phyloP scores from a whole-genome alignment of 108 stramenopile genomes.

The Nitzschia sp. region DNA sequence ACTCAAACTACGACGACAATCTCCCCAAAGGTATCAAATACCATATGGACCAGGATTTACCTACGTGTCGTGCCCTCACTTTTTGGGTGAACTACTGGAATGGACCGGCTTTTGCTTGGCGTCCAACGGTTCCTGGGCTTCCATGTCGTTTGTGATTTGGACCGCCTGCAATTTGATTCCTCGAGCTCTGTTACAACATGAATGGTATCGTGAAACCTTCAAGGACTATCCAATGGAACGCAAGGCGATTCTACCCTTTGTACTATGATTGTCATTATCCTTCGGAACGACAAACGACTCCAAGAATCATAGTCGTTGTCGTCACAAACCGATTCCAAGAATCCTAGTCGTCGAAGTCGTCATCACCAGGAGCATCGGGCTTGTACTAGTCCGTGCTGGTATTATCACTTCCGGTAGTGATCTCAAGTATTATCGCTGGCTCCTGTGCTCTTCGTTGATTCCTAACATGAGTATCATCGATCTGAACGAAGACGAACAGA shows the following conservation, averaged over 20 bases:
- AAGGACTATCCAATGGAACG: constrained; percentile 67
- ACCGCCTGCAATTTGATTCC: constrained; percentile 85
- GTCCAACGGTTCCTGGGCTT: constrained; percentile 40
- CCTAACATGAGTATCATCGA: too few species aligned
- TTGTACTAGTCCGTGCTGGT: too few species aligned
- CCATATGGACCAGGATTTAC: constrained; percentile 75
- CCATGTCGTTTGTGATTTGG: constrained; percentile 66
- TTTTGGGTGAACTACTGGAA: constrained; percentile 86
- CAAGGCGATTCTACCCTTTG: constrained; percentile 79
- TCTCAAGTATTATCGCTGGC: too few species aligned
- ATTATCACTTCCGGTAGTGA: too few species aligned
- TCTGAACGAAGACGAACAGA: too few species aligned
- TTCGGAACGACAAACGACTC: background rate
- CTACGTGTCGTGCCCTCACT: constrained; percentile 81
- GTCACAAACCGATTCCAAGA: too few species aligned
- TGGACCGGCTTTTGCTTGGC: constrained; percentile 86
- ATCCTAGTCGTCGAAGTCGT: too few species aligned
- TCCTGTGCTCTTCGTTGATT: too few species aligned
- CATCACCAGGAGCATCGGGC: too few species aligned
- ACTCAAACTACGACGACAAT: constrained; percentile 47
- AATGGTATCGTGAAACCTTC: constrained; percentile 86
- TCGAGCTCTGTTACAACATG: constrained; percentile 78
- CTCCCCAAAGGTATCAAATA: constrained; percentile 50
- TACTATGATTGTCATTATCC: constrained; percentile 56
- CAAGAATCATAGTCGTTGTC: too few species aligned